Percentiles rank a stretch among this genome's conserved stretches.
Evolutionary conservation across 1,284 basidiomycete genomes (phyloP).

Genomic region (Irpex lacteus): DNA sequence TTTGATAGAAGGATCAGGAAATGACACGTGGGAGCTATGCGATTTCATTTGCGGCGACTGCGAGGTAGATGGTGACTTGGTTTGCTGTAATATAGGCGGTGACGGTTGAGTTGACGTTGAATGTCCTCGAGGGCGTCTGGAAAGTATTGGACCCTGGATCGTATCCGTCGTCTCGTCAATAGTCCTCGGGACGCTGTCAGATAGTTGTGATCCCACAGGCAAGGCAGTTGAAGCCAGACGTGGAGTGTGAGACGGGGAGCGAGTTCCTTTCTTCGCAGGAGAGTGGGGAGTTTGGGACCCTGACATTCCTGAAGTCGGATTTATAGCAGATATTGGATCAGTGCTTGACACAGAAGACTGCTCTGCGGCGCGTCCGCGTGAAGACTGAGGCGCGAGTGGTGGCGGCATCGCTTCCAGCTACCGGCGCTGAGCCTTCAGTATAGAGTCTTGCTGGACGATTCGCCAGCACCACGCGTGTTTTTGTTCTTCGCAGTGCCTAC

Average conservation of each 20-base stretch:
- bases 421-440: background rate
- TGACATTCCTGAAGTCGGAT: background rate
- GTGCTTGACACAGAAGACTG: background rate
- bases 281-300: background rate
- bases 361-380: background rate
- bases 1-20: background rate
- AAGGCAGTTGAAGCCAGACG: background rate
- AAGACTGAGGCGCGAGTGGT: background rate
- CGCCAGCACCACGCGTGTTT: background rate
- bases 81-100: background rate
- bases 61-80: background rate
- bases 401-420: background rate
- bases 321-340: background rate
- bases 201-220: background rate
- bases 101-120: slow-evolving; percentile 2
- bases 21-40: background rate
- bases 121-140: background rate
- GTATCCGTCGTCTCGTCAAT: background rate
- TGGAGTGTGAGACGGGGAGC: background rate
- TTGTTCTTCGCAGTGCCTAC: background rate
- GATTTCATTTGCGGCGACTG: background rate
- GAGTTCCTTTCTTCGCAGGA: background rate
- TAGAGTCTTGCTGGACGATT: background rate
- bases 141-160: background rate
- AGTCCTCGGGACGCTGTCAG: background rate